Percentiles rank a stretch among this genome's conserved stretches.
These are phyloP conservation scores for Fraxinus latifolia DNA, from an alignment of 305 asterid species.

Conservation along the genomic window DNA sequence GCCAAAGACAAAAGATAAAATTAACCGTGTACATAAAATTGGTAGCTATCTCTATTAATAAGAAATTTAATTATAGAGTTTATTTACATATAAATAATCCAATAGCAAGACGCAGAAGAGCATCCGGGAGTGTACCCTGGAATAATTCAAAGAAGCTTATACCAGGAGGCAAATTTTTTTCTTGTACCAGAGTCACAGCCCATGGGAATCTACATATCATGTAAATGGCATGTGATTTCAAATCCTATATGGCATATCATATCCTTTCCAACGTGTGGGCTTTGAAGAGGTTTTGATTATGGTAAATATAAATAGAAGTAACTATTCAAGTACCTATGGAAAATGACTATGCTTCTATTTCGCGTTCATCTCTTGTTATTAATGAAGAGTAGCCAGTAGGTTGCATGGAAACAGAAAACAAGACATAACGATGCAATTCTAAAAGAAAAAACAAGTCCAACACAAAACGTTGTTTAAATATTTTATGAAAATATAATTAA, in stretches of 20 bases:
- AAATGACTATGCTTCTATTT: neutral
- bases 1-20: neutral
- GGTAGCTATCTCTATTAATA: neutral
- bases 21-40: neutral
- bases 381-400: neutral
- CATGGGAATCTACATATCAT: neutral
- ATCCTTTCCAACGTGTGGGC: neutral
- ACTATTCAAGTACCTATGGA: neutral
- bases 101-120: neutral
- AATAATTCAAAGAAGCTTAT: neutral
- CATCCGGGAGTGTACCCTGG: neutral
- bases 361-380: neutral
- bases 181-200: neutral
- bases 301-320: neutral
- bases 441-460: neutral
- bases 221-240: neutral
- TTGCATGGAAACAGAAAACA: neutral
- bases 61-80: neutral
- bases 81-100: neutral
- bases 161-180: neutral
- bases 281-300: neutral
- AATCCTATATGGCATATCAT: neutral
- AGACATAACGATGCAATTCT: neutral
- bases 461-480: neutral
- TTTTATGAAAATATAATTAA: neutral